Evolutionary conservation across 2,329 filamentous ascomycete species (phyloP), one percentile per base, ranked within the genome.

Genomic region (Periconia macrospinosa): DNA sequence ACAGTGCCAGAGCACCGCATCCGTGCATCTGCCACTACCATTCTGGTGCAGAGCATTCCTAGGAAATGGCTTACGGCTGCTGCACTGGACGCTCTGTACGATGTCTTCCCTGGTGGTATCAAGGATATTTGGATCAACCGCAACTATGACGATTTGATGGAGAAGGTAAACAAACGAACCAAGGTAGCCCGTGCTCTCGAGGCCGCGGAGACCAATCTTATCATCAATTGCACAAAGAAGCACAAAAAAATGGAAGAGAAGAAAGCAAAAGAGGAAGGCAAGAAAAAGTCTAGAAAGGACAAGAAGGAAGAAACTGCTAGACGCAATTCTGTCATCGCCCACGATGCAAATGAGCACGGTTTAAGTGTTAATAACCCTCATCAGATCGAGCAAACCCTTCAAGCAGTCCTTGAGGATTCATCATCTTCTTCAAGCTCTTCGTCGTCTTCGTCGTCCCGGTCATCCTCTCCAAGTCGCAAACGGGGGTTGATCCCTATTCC

Each of bases 71-170:
- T 96, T 8, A 91, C 84, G 2, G 84, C 91, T 46, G 87, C 96
- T 43, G 90, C 91, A 0, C 81, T 99, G 5, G 83, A 86, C 53
- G 89, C 88, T 0, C 80, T 99, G 0, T 99, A 95, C 66, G 94
- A 99, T 70, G 92, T 97, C 1, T 97, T 97, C 63, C 94, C 94
- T 0, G 94, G 94, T 18, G 94, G 94, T 30, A 88, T 99, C 67
- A 86, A 91, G 55, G 97, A 97, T 62, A 90, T 99, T 45, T 99
- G 93, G 92, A 87, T 99, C 64, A 99, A 97, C 55, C 85, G 93
- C 56, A 90, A 99, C 68, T 88, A 91, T 61, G 90, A 92, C 42
- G 83, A 87, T 9, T 82, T 99, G 11, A 83, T 90, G 45, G 88
- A 92, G 56, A 97, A 97, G 70, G 89, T 97, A 44, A 83, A 90